These are phyloP conservation scores for Russula abietina DNA, from an alignment of 768 basidiomycete genomes.

Conservation along the genomic window DNA sequence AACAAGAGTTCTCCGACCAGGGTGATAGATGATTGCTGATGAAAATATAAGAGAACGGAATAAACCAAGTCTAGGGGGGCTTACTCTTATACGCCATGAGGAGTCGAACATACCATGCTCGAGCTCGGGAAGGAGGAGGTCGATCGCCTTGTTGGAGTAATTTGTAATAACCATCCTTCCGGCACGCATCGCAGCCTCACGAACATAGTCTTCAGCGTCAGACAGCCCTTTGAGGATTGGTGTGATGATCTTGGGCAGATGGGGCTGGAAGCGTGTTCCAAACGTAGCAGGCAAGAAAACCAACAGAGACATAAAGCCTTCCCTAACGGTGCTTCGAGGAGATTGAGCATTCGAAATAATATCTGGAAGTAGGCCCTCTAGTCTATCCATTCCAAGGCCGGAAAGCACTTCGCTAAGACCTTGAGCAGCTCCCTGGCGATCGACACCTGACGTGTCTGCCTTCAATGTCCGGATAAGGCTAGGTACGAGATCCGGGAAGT, in stretches of 20 bases:
- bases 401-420: conserved; percentile 93
- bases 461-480: conserved; percentile 81
- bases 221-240: conserved; percentile 90
- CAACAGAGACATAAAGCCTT: conserved; percentile 97
- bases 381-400: conserved; percentile 94
- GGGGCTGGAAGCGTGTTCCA: conserved; percentile 92
- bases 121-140: conserved; percentile 87
- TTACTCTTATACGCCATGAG: conserved; percentile 89
- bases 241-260: conserved; percentile 87
- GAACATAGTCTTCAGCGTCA: conserved; percentile 89
- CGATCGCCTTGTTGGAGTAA: conserved; percentile 88
- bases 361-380: conserved; percentile 90
- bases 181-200: conserved; percentile 98
- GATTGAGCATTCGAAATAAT: conserved; percentile 90
- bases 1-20: conserved; percentile 93
- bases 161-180: conserved; percentile 96
- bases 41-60: conserved; percentile 20
- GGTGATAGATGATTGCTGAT: conserved; percentile 88
- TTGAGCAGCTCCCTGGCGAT: conserved; percentile 96
- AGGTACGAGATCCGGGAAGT: conserved; percentile 96
- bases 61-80: conserved; percentile 10
- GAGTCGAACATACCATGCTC: conserved; percentile 93
- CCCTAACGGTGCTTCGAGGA: conserved; percentile 83
- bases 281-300: conserved; percentile 95
- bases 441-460: conserved; percentile 90